Evolutionary conservation across 805 yeast species (phyloP).

Genomic region (Wickerhamiella alocasiicola): DNA sequence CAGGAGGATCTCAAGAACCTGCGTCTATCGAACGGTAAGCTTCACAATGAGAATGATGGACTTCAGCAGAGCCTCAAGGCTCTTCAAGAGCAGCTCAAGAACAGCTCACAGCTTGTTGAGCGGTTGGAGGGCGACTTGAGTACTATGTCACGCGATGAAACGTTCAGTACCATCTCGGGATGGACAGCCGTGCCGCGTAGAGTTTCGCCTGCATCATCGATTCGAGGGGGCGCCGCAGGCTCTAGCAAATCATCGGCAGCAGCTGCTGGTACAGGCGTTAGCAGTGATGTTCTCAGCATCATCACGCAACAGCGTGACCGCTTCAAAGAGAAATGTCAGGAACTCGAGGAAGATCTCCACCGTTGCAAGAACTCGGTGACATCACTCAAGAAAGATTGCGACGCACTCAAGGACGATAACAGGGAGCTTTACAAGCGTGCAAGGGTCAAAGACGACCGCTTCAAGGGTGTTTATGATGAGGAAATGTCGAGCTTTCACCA

Average conservation of each 20-base stretch:
- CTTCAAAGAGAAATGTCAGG: constrained; percentile 69
- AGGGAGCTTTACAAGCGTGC: constrained; percentile 64
- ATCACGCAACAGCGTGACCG: constrained; percentile 92
- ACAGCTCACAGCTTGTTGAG: constrained; percentile 37
- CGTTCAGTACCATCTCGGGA: constrained; percentile 27
- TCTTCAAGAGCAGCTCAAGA: constrained; percentile 23
- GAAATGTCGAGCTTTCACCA: constrained; percentile 73
- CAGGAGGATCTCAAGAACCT: constrained; percentile 12
- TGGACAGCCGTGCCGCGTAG: constrained; percentile 30
- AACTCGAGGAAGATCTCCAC: constrained; percentile 70
- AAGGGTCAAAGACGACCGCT: constrained; percentile 34
- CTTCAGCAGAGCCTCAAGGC: constrained; percentile 19
- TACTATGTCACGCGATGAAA: constrained; percentile 17
- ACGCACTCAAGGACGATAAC: constrained; percentile 57
- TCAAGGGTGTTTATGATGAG: constrained; percentile 52
- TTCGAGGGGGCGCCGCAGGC: constrained; percentile 9
- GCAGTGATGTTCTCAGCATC: constrained; percentile 51
- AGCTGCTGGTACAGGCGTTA: constrained; percentile 18
- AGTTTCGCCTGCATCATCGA: constrained; percentile 28
- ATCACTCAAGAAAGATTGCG: constrained; percentile 54
- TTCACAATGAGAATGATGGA: constrained; percentile 35
- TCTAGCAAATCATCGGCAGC: constrained; percentile 15
- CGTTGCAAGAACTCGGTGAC: constrained; percentile 40
- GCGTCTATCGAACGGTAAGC: constrained; percentile 31
- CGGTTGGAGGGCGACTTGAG: constrained; percentile 64